Evolutionary conservation across 148 eudicot genomes (phyloP), one percentile per base, ranked within the genome.

Genomic region (Nepenthes mirabilis): DNA sequence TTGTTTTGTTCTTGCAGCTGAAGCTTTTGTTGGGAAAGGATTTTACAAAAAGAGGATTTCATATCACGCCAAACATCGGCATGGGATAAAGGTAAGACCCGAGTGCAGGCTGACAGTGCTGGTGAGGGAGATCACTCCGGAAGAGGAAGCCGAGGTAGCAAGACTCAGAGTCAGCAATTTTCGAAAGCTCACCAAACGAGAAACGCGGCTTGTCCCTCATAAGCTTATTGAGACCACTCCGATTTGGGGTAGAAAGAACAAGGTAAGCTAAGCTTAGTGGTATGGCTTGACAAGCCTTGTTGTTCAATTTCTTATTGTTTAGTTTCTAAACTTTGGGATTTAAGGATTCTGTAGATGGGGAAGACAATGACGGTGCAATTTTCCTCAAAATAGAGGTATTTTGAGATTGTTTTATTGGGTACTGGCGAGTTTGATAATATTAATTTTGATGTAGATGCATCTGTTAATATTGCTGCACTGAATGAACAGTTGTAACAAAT

Each of bases 21-120:
- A 91, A 77, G 98, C 96, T 52, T 82, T 60, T 61, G 82, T 91
- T 68, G 98, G 98, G 1, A 91, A 91, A 75, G 98, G 88, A 50
- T 70, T 59, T 32, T 80, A 52, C 54, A 78, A 76, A 61, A 85
- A 83, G 74, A 77, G 91, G 71, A 1, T 76, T 43, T 60, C 74
- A 1, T 86, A 70, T 68, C 98, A 91, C 60, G 86, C 77, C 37
- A 91, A 74, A 75, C 84, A 90, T 36, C 83, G 70, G 74, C 57
- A 64, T 54, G 98, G 98, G 63, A 43, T 86, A 57, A 86, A 49
- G 62, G 65, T 72, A 69, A 83, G 67, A 68, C 85, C 98, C 3
- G 91, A 83, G 72, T 85, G 98, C 76, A 80, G 98, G 72, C 76
- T 91, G 65, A 87, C 97, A 9, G 93, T 91, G 54, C 87, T 88